These are phyloP conservation scores for Aspergillus sclerotialis DNA, from an alignment of 2,329 filamentous ascomycete species.

Conservation along the genomic window DNA sequence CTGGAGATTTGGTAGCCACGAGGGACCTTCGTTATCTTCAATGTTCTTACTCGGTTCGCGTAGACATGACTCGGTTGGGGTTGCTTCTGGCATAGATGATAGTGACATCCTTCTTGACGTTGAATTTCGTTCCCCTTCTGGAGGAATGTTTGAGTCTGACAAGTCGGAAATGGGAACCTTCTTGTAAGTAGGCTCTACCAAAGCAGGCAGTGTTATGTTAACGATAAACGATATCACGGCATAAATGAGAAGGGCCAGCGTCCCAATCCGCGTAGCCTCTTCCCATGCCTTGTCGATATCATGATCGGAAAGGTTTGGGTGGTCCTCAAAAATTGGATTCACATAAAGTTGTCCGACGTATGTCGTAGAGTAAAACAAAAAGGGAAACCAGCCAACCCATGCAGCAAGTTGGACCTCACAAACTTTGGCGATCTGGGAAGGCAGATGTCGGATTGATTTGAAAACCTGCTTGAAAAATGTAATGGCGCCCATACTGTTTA, in stretches of 20 bases:
- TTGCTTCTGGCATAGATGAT: slow-evolving; percentile 25
- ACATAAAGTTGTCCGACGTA: slow-evolving; percentile 92
- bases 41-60: slow-evolving; percentile 10
- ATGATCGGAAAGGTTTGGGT: slow-evolving; percentile 68
- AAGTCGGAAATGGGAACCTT: slow-evolving; percentile 7
- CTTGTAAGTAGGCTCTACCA: slow-evolving; percentile 72
- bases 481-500: slow-evolving; percentile 59
- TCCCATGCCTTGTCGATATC: slow-evolving; percentile 79
- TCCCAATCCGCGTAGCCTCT: slow-evolving; percentile 75
- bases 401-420: slow-evolving; percentile 78
- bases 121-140: slow-evolving; percentile 13
- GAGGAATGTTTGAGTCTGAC: slow-evolving; percentile 4
- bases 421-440: slow-evolving; percentile 73
- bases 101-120: slow-evolving; percentile 20
- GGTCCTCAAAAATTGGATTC: slow-evolving; percentile 67
- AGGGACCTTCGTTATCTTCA: slow-evolving; percentile 12
- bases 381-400: slow-evolving; percentile 94
- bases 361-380: slow-evolving; percentile 90
- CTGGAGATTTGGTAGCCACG: slow-evolving; percentile 54
- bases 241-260: slow-evolving; percentile 82
- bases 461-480: slow-evolving; percentile 75
- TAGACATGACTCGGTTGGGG: slow-evolving; percentile 24
- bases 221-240: slow-evolving; percentile 75
- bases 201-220: slow-evolving; percentile 77
- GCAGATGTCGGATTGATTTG: slow-evolving; percentile 68